Base-by-base conservation (phyloP, 108 stramenopile species). In the Parietichytrium sp. region DNA sequence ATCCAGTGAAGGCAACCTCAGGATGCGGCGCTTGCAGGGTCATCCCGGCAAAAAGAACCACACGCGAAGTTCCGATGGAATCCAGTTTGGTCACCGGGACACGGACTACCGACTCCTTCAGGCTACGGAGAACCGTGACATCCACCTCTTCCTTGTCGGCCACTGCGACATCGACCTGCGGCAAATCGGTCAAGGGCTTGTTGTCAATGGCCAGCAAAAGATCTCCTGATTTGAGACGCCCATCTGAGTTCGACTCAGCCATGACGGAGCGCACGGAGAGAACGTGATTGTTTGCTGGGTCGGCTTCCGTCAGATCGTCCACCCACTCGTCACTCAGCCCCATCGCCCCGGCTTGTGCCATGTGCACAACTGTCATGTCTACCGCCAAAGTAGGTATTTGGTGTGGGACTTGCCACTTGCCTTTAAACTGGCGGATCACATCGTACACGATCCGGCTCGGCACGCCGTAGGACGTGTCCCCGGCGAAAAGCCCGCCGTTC, bases 31-130 rank as follows among this genome's bases (percentile, higher is more conserved):
- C 54, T 47, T 87, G 86, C 10, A 87, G 16, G 85, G 86, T 79
- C 29, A 86, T 81, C 10, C 86, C 86, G 10, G 81, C 80, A 85
- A 85, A 87, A 47, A 87, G 61, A 54, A 87, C 42, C 15, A 87
- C 36, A 18, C 86, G 54, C 6, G 84, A 81, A 25, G 86, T 87
- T 47, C 86, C 86, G 23, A 45, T 15, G 6, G 82, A 81, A 0
- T 83, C 48, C 23, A 86, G 81, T 52, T 48, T 48, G 31, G 85
- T 51, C 20, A 83, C 25, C 1, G n/a, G 45, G 27, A 87, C 86
- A 48, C 86, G 83, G 3, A 26, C 33, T 23, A 52, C 45, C 23
- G 12, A 29, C 49, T 52, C 79, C 18, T 33, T n/a, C 27, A 51
- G 45, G 51, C 45, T 30, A 18, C 51, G 3, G 16, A 52, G 51